These are phyloP conservation scores for Leptoxyphium fumago DNA, from an alignment of 2,329 filamentous ascomycete genomes.

Conservation along the genomic window DNA sequence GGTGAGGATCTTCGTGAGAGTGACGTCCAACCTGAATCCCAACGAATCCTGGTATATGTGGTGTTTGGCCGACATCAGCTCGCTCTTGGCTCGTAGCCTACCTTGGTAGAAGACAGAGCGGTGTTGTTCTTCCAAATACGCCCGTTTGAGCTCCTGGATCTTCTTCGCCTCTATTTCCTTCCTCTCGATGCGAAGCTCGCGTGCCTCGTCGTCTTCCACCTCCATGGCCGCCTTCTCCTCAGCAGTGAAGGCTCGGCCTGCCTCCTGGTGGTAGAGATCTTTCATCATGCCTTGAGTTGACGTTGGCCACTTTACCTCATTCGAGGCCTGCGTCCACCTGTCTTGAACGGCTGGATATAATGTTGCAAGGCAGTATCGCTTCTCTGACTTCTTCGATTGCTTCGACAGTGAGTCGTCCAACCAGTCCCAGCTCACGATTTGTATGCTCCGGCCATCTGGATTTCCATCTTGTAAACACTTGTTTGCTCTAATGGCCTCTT, in stretches of 20 bases:
- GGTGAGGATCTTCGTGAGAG: conserved; percentile 40
- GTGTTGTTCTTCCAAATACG: conserved; percentile 18
- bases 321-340: neutral
- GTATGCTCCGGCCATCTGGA: conserved; percentile 5
- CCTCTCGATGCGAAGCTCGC: conserved; percentile 14
- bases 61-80: conserved; percentile 37
- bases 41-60: conserved; percentile 49
- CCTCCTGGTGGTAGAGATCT: conserved; percentile 24
- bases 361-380: conserved; percentile 20
- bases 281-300: conserved; percentile 8
- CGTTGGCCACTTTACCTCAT: neutral
- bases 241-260: conserved; percentile 7
- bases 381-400: conserved; percentile 19
- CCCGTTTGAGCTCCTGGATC: conserved; percentile 14
- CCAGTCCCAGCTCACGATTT: conserved; percentile 30
- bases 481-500: conserved; percentile 3
- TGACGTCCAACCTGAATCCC: conserved; percentile 49
- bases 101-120: conserved; percentile 11
- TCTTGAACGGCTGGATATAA: neutral
- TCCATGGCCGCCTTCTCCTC: conserved; percentile 19
- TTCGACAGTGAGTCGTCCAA: conserved; percentile 33
- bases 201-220: conserved; percentile 7
- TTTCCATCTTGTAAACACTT: neutral
- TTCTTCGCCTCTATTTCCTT: conserved; percentile 15
- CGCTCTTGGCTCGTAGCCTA: conserved; percentile 13